These are phyloP conservation scores for Peronospora tabacina DNA, from an alignment of 352 stramenopile species.

Conservation along the genomic window DNA sequence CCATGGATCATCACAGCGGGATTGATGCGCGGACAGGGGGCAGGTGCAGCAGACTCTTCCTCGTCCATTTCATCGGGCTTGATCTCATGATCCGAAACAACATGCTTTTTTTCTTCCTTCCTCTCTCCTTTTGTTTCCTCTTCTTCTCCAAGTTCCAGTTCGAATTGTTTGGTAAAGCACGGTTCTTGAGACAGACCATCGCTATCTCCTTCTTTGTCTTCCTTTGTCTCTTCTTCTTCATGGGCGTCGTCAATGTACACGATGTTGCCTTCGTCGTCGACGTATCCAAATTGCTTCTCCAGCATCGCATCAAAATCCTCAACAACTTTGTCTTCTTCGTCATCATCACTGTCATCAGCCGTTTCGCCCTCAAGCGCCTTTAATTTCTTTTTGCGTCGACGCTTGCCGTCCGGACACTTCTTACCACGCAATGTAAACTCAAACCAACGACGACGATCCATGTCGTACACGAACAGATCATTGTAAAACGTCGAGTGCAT, in stretches of 20 bases:
- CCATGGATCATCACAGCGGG: conserved; percentile 79
- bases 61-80: conserved; percentile 21
- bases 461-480: conserved; percentile 95
- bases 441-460: conserved; percentile 94
- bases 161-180: conserved; percentile 5
- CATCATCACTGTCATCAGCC: conserved; percentile 37
- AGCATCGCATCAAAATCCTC: conserved; percentile 79
- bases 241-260: conserved; percentile 91
- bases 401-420: conserved; percentile 59
- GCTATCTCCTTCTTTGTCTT: conserved; percentile 29
- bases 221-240: conserved; percentile 60
- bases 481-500: conserved; percentile 94
- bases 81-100: conserved; percentile 12
- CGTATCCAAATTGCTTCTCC: conserved; percentile 92
- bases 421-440: conserved; percentile 85
- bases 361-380: conserved; percentile 36
- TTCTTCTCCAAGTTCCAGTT: conserved; percentile 23
- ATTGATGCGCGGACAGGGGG: conserved; percentile 82
- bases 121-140: conserved; percentile 34
- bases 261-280: conserved; percentile 92
- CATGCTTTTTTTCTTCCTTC: conserved; percentile 33
- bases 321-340: conserved; percentile 62
- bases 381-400: conserved; percentile 53
- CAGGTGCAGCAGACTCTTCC: conserved; percentile 21
- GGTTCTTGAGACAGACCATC: not conserved